Evolutionary conservation across 2,329 filamentous ascomycete species (phyloP).

Genomic region (Fusarium sp.): DNA sequence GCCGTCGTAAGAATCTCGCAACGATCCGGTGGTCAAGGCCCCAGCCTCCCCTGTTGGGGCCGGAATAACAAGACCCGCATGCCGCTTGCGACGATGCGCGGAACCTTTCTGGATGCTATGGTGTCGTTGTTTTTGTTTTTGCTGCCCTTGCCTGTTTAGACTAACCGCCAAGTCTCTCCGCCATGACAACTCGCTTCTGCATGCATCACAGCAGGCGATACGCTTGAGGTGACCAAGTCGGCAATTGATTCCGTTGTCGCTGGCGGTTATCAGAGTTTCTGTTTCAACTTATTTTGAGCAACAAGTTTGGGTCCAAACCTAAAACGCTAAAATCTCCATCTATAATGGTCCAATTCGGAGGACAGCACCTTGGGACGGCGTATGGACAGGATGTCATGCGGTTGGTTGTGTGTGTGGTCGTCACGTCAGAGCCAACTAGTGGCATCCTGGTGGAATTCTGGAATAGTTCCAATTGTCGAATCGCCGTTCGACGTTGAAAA

Average conservation of each 20-base stretch:
- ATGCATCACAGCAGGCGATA: conserved; percentile 32
- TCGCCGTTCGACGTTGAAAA: conserved; percentile 34
- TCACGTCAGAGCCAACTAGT: conserved; percentile 45
- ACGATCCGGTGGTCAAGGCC: conserved; percentile 3
- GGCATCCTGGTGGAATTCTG: conserved; percentile 43
- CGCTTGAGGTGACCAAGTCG: conserved; percentile 14
- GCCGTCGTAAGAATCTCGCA: conserved; percentile 11
- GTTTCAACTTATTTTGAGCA: conserved; percentile 20
- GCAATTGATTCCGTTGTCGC: conserved; percentile 15
- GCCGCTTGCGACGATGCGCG: conserved; percentile 7
- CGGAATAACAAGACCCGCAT: conserved; percentile 9
- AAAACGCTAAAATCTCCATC: conserved; percentile 13
- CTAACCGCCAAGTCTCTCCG: conserved; percentile 14
- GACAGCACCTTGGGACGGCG: conserved; percentile 19
- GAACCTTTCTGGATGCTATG: conserved; percentile 2
- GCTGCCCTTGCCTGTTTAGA: not conserved
- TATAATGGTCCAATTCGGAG: conserved; percentile 33
- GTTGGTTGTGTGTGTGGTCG: conserved; percentile 30
- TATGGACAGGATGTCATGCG: conserved; percentile 43
- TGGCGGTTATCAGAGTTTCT: conserved; percentile 34
- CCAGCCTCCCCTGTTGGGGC: conserved; percentile 2
- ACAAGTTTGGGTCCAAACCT: conserved; percentile 14
- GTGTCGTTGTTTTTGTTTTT: conserved; percentile 2
- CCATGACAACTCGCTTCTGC: conserved; percentile 3
- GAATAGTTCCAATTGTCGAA: conserved; percentile 49